These are phyloP conservation scores for Oryza longistaminata DNA, from an alignment of 176 grass and related monocot species.

Conservation along the genomic window DNA sequence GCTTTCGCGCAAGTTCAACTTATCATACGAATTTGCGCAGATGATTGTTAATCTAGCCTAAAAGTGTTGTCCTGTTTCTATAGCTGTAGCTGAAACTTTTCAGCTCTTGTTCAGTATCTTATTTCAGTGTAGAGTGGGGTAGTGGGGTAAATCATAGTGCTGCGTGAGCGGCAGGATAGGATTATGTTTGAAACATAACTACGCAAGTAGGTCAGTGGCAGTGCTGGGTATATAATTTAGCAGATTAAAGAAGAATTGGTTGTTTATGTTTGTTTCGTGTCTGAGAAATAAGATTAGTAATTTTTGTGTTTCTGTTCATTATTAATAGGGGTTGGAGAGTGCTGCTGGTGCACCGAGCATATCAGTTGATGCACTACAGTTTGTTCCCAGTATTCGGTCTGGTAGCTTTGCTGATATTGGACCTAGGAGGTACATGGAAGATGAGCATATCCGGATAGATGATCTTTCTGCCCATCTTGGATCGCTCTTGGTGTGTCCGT, in stretches of 20 bases:
- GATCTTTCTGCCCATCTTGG: slow-evolving; percentile 83
- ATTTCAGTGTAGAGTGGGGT: not conserved
- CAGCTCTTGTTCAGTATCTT: not conserved
- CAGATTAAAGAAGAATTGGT: not conserved
- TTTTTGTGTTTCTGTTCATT: not conserved
- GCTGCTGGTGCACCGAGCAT: slow-evolving; percentile 31
- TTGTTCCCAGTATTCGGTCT: slow-evolving; percentile 72
- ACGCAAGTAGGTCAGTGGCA: not conserved
- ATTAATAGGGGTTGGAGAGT: slow-evolving; percentile 43
- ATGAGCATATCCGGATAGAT: slow-evolving; percentile 93
- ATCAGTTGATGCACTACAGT: slow-evolving; percentile 39
- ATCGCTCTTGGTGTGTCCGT: slow-evolving; percentile 59
- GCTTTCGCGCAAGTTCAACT: slow-evolving; percentile 6
- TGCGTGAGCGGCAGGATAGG: not conserved
- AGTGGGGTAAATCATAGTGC: not conserved
- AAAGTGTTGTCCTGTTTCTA: not conserved
- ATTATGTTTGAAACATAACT: not conserved
- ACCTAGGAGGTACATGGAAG: slow-evolving; percentile 86
- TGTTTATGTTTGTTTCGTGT: slow-evolving; percentile 4
- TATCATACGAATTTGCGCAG: not conserved
- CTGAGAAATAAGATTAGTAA: not conserved
- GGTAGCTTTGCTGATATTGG: slow-evolving; percentile 91
- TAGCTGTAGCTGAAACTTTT: not conserved
- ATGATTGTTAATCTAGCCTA: slow-evolving; percentile 29
- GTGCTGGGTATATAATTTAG: not conserved